These are phyloP conservation scores for Sherardia arvensis DNA, from an alignment of 257 asterid genomes.

Conservation along the genomic window DNA sequence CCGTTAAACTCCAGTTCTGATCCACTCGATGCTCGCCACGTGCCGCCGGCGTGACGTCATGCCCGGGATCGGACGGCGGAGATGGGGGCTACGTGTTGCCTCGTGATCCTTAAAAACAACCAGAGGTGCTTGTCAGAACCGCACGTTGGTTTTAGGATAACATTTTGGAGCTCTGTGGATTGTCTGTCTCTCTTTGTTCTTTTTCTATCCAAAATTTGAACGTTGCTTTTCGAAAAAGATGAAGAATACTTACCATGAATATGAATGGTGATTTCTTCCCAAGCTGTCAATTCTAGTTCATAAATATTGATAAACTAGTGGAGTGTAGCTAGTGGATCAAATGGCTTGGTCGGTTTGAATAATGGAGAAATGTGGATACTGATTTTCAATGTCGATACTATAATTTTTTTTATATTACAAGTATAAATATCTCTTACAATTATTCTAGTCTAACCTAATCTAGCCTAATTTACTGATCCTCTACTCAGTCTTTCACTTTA, in stretches of 20 bases:
- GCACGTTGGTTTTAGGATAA: conserved; percentile 8
- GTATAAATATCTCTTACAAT: too few relatives aligned
- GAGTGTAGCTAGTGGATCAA: too few relatives aligned
- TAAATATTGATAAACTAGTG: too few relatives aligned
- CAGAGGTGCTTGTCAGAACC: conserved; percentile 3
- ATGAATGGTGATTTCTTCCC: neutral
- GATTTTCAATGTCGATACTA: too few relatives aligned
- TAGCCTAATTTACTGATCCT: too few relatives aligned
- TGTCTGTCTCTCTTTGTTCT: neutral
- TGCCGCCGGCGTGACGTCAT: conserved; percentile 10
- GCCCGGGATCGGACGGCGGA: neutral
- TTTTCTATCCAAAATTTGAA: neutral
- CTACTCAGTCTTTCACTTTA: too few relatives aligned
- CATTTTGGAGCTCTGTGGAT: neutral
- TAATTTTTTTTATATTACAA: too few relatives aligned
- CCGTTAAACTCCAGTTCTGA: neutral
- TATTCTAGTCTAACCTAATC: too few relatives aligned
- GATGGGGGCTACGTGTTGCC: conserved; percentile 15
- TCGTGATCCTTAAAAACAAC: conserved; percentile 7
- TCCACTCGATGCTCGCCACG: neutral
- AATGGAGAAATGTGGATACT: too few relatives aligned
- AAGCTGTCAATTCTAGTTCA: neutral
- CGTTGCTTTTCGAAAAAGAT: neutral
- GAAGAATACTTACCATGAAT: too few relatives aligned
- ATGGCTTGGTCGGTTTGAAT: too few relatives aligned